phyloP scores from a whole-genome alignment of 1,284 basidiomycete genomes.

The Mycena citricolor region DNA sequence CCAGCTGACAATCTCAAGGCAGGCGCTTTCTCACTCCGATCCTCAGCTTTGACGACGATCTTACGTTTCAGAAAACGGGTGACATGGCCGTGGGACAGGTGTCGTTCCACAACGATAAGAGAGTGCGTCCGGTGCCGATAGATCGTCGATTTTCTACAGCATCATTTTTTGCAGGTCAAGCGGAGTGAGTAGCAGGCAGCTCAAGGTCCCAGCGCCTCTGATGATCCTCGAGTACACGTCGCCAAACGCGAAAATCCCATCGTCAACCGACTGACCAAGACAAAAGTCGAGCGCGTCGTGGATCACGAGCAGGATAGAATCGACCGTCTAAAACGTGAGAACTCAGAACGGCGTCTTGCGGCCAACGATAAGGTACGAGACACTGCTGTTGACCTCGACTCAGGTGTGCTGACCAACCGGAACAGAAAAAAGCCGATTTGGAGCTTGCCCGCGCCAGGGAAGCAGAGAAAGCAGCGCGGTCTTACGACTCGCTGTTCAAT shows the following conservation, averaged over 20 bases:
- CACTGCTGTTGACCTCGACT: not conserved
- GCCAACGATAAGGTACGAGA: constrained; percentile 60
- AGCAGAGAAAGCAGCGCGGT: constrained; percentile 75
- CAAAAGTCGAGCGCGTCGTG: constrained; percentile 80
- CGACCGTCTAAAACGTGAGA: constrained; percentile 80
- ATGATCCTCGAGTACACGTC: constrained; percentile 60
- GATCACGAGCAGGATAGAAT: constrained; percentile 90
- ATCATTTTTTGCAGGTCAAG: constrained; percentile 20
- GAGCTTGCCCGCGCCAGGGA: constrained; percentile 67
- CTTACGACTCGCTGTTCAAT: constrained; percentile 71
- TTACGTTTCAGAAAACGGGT: constrained; percentile 78
- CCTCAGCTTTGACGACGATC: constrained; percentile 1
- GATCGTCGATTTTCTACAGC: not conserved
- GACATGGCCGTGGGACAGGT: constrained; percentile 97
- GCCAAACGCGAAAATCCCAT: constrained; percentile 83
- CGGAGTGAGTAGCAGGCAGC: constrained; percentile 16
- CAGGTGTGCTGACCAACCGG: not conserved
- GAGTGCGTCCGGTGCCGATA: constrained; percentile 41
- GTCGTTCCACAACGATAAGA: constrained; percentile 89
- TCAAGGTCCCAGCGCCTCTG: not conserved
- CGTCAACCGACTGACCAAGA: constrained; percentile 95
- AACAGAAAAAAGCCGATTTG: constrained; percentile 70
- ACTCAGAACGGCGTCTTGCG: constrained; percentile 60
- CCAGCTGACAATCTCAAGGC: constrained; percentile 90
- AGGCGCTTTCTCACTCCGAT: constrained; percentile 15